Percentiles rank a stretch among this genome's conserved stretches.
These are phyloP conservation scores for Pilasporangium apinafurcum DNA, from an alignment of 352 stramenopile genomes.

Conservation along the genomic window DNA sequence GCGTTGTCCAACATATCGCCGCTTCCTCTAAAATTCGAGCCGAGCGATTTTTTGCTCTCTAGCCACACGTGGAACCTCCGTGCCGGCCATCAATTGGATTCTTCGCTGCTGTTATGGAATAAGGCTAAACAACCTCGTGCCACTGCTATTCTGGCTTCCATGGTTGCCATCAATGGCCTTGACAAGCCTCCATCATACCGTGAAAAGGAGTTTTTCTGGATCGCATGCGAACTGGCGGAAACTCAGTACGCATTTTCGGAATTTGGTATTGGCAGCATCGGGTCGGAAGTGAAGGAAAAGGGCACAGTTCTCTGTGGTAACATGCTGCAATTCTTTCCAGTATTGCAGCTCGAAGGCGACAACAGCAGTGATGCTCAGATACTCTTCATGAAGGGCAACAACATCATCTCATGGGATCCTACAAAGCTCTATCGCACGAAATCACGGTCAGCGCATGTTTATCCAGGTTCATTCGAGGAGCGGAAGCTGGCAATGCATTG, in stretches of 20 bases:
- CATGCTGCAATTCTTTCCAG: slow-evolving; percentile 50
- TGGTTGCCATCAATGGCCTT: slow-evolving; percentile 34
- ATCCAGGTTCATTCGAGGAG: slow-evolving; percentile 35
- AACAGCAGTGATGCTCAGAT: slow-evolving; percentile 5
- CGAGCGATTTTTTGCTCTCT: slow-evolving; percentile 44
- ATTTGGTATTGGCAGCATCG: slow-evolving; percentile 48
- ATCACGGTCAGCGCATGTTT: slow-evolving; percentile 38
- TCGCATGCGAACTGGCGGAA: slow-evolving; percentile 61
- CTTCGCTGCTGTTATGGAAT: slow-evolving; percentile 68
- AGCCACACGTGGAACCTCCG: slow-evolving; percentile 67
- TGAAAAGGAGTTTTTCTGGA: slow-evolving; percentile 78
- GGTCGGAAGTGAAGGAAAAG: slow-evolving; percentile 25
- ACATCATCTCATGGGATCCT: slow-evolving; percentile 35
- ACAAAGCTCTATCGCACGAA: slow-evolving; percentile 41
- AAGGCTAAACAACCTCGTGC: slow-evolving; percentile 57
- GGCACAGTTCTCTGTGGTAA: slow-evolving; percentile 46
- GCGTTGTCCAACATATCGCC: slow-evolving; percentile 13
- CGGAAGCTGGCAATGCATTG: slow-evolving; percentile 40
- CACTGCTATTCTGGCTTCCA: slow-evolving; percentile 54
- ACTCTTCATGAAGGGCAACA: slow-evolving; percentile 69
- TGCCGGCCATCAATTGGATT: slow-evolving; percentile 66
- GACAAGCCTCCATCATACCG: slow-evolving; percentile 41
- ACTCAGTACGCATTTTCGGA: slow-evolving; percentile 65
- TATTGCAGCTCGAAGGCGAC: slow-evolving; percentile 5
- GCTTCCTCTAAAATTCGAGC: slow-evolving; percentile 25